Percentiles rank a stretch among this genome's conserved stretches.
These are phyloP conservation scores for Saccharomycopsis amapae DNA, from an alignment of 805 yeast species.

Conservation along the genomic window DNA sequence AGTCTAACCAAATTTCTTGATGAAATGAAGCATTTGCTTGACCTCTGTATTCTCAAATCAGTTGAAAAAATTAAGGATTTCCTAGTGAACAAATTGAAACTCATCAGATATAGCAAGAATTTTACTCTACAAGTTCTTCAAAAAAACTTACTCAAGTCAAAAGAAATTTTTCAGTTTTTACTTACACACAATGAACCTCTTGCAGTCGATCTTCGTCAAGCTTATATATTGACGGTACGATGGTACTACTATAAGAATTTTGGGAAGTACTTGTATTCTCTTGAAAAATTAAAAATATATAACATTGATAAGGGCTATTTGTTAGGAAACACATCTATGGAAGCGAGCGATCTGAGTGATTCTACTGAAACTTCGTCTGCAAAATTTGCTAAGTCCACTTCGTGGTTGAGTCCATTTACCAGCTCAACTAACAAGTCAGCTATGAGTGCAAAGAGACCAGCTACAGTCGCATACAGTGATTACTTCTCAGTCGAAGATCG, in stretches of 20 bases:
- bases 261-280: slow-evolving; percentile 63
- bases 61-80: slow-evolving; percentile 71
- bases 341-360: neutral
- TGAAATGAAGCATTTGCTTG: slow-evolving; percentile 32
- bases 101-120: slow-evolving; percentile 52
- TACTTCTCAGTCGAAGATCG: slow-evolving; percentile 56
- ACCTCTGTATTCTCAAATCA: slow-evolving; percentile 50
- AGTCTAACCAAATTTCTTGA: slow-evolving; percentile 23
- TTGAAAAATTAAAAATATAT: slow-evolving; percentile 54
- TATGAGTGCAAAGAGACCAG: slow-evolving; percentile 19
- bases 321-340: slow-evolving; percentile 39
- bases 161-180: slow-evolving; percentile 55
- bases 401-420: slow-evolving; percentile 19
- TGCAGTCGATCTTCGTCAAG: slow-evolving; percentile 67
- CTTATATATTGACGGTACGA: slow-evolving; percentile 80
- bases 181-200: slow-evolving; percentile 47
- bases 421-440: slow-evolving; percentile 20
- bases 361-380: neutral
- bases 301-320: slow-evolving; percentile 49
- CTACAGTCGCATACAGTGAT: slow-evolving; percentile 34
- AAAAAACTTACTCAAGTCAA: slow-evolving; percentile 51
- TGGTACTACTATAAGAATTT: slow-evolving; percentile 88
- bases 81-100: slow-evolving; percentile 56
- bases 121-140: slow-evolving; percentile 72
- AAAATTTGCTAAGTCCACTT: neutral